Base-by-base conservation (phyloP, 177 flowering plant species). In the Vitis hybrid region DNA sequence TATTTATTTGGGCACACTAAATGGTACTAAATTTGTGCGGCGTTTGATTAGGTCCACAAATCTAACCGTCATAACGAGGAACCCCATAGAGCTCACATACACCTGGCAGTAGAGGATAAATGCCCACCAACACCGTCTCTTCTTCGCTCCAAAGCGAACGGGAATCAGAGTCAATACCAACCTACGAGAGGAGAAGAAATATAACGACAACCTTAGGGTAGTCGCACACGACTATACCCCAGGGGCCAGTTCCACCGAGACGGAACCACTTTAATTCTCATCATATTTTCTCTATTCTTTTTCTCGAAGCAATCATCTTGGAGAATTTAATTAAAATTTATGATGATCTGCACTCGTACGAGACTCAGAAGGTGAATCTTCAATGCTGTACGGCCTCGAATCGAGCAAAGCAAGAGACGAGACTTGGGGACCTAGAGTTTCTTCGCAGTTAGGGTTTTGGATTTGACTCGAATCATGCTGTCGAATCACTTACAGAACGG, bases 401-500 rank as follows among this genome's bases (percentile, higher is more conserved):
- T 35, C 40, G 11, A 12, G 5, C 46, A 24, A 54, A 61, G 59
- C 56, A 52, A 35, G 46, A 11, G 13, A 11, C 30, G 49, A 12
- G 64, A 51, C 56, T 16, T 64, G 56, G 69, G 74, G 67, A 35
- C 50, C 62, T n/a, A 12, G 30, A 0, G 12, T 18, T 49, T 8
- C 24, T 62, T 71, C 4, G 14, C 24, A 24, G 2, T 24, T 24
- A 24, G 24, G 24, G 24, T 24, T 24, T 24, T 24, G 24, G 24
- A 24, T 24, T 24, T 24, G 24, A 24, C 24, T 24, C 24, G 24
- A 1, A 71, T 67, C 50, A 90, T 92, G 96, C 60, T 87, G 49
- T 85, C 94, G 73, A 84, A 87, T 76, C 91, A 86, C 61, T 35
- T 94, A 10, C 92, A 88, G 71, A 86, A 91, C 72, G 99, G 99